A percentile compares a stretch with the other conserved stretches of the same genome.
These are phyloP conservation scores for Venturia asperata DNA, from an alignment of 2,329 filamentous ascomycete genomes.

Conservation along the genomic window DNA sequence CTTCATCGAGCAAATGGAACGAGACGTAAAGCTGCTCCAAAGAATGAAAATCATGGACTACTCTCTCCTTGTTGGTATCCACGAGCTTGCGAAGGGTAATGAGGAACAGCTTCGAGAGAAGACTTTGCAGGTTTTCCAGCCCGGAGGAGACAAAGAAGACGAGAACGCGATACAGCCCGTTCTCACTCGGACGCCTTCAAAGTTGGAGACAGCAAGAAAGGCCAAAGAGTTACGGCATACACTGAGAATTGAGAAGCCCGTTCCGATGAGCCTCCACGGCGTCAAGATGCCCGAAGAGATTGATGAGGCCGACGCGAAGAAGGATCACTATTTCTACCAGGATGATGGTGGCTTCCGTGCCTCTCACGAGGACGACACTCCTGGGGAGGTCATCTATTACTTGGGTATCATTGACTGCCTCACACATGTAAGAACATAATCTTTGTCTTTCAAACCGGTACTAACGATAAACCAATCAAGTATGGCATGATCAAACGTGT, in stretches of 20 bases:
- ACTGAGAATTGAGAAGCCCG: conserved; percentile 84
- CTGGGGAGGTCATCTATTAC: conserved; percentile 93
- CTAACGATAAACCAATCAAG: conserved; percentile 39
- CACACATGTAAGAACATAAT: conserved; percentile 67
- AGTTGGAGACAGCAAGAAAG: conserved; percentile 84
- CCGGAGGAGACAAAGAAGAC: conserved; percentile 57
- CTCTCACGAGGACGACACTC: conserved; percentile 79
- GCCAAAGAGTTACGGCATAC: conserved; percentile 85
- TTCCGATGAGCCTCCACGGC: conserved; percentile 79
- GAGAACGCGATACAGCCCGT: conserved; percentile 52
- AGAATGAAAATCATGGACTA: conserved; percentile 97
- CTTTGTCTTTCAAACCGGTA: background rate
- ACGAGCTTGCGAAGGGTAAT: conserved; percentile 83
- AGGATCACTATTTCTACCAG: conserved; percentile 78
- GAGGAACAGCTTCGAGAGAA: conserved; percentile 88
- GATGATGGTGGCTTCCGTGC: conserved; percentile 91
- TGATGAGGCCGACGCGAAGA: conserved; percentile 57
- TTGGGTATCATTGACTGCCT: conserved; percentile 97
- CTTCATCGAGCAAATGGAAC: conserved; percentile 82
- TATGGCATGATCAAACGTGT: conserved; percentile 92
- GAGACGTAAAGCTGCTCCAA: conserved; percentile 80
- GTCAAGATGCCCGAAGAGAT: conserved; percentile 88
- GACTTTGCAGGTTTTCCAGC: conserved; percentile 89
- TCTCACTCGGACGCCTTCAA: conserved; percentile 84
- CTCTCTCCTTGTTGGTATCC: conserved; percentile 87